A percentile compares a stretch with the other conserved stretches of the same genome.
These are phyloP conservation scores for Vickermania ingenoplastis DNA, from an alignment of 208 protist species.

Conservation along the genomic window DNA sequence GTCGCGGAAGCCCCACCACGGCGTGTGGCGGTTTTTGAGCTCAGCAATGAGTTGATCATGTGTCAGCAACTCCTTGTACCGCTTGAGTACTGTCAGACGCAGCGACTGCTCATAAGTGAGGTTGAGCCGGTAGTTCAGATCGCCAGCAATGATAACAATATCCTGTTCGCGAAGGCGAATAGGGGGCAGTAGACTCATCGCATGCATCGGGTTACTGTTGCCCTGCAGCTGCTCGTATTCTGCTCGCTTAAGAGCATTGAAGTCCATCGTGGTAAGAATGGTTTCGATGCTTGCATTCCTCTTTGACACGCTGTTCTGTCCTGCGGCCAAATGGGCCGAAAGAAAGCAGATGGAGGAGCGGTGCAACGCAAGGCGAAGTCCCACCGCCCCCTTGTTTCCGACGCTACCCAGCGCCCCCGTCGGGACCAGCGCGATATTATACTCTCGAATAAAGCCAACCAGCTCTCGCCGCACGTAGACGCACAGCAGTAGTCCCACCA, in stretches of 20 bases:
- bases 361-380: constrained; percentile 64
- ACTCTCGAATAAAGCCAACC: constrained; percentile 38
- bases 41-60: constrained; percentile 78
- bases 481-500: constrained; percentile 78
- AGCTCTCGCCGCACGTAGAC: constrained; percentile 67
- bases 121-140: constrained; percentile 90
- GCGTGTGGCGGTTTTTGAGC: constrained; percentile 54
- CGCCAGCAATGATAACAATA: constrained; percentile 83
- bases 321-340: constrained; percentile 90
- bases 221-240: constrained; percentile 15
- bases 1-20: constrained; percentile 66
- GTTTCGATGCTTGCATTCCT: constrained; percentile 88
- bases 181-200: constrained; percentile 38
- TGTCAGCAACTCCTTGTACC: constrained; percentile 38
- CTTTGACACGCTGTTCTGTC: constrained; percentile 71
- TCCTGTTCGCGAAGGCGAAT: constrained; percentile 55
- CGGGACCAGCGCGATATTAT: constrained; percentile 48
- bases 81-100: constrained; percentile 15
- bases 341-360: constrained; percentile 79
- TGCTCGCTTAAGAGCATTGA: constrained; percentile 49
- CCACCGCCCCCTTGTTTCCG: constrained; percentile 91
- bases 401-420: constrained; percentile 81
- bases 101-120: constrained; percentile 71
- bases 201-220: constrained; percentile 11
- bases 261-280: constrained; percentile 82